Evolutionary conservation across 768 basidiomycete genomes (phyloP).

Genomic region (Rhizopogon sp.): DNA sequence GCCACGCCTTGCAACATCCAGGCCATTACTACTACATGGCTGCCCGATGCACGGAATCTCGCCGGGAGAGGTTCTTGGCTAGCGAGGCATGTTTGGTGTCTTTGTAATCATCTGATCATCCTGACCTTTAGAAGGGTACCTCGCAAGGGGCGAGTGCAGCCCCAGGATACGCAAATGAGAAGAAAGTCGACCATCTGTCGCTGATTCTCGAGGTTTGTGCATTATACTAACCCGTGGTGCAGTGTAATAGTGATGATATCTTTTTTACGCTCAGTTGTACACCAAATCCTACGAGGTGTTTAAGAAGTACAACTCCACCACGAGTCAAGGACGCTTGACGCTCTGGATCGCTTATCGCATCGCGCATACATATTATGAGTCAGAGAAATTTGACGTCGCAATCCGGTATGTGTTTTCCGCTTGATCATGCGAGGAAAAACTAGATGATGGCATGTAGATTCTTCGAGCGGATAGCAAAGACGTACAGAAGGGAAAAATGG

Average conservation of each 20-base stretch:
- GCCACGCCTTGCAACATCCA: slow-evolving; percentile 81
- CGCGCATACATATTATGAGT: slow-evolving; percentile 77
- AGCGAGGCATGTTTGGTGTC: slow-evolving; percentile 41
- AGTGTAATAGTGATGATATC: slow-evolving; percentile 3
- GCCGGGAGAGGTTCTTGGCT: slow-evolving; percentile 62
- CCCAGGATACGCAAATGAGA: slow-evolving; percentile 84
- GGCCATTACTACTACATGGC: slow-evolving; percentile 87
- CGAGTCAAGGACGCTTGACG: slow-evolving; percentile 72
- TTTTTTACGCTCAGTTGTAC: slow-evolving; percentile 57
- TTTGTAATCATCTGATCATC: not conserved
- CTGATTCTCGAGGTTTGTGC: slow-evolving; percentile 73
- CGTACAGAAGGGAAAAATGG: slow-evolving; percentile 87
- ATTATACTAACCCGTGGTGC: not conserved
- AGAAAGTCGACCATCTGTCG: slow-evolving; percentile 84
- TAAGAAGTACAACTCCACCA: slow-evolving; percentile 61
- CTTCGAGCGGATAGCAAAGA: slow-evolving; percentile 87
- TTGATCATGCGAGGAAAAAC: not conserved
- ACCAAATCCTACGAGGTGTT: slow-evolving; percentile 93
- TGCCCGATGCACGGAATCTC: slow-evolving; percentile 76
- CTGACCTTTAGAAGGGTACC: slow-evolving; percentile 6
- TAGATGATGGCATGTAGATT: slow-evolving; percentile 49
- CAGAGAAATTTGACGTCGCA: slow-evolving; percentile 83
- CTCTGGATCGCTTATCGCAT: slow-evolving; percentile 91
- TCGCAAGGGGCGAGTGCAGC: slow-evolving; percentile 35
- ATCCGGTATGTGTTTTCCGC: slow-evolving; percentile 53